Percentiles rank a stretch among this genome's conserved stretches.
Conservation (phyloP, 2,329 filamentous ascomycete species). For the Ilyonectria robusta region DNA sequence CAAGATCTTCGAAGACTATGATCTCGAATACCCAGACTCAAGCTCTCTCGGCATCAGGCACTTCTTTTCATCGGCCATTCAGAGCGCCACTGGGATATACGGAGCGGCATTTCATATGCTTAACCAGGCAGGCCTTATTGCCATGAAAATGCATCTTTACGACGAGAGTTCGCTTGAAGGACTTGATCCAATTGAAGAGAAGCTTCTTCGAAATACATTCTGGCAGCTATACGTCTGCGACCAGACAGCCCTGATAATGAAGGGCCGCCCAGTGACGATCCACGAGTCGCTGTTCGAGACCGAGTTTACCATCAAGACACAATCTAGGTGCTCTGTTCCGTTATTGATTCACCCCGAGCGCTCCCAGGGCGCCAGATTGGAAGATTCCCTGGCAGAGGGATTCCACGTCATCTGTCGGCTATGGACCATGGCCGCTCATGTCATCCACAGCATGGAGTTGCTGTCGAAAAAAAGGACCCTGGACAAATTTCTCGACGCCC, state of each 20-base stretch:
- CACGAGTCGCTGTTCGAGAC: conserved; percentile 13
- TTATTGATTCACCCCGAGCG: no score
- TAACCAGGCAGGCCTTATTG: conserved; percentile 16
- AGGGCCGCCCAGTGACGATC: conserved; percentile 9
- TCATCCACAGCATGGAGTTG: no score
- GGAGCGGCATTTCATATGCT: conserved; percentile 26
- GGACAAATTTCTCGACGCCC: no score
- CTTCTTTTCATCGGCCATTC: conserved; percentile 19
- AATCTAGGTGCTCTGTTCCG: no score
- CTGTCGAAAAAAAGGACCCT: no score
- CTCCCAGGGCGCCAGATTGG: no score
- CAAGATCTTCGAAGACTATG: conserved; percentile 21
- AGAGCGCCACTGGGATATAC: conserved; percentile 7
- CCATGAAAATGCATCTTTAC: conserved; percentile 16
- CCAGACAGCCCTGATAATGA: conserved; percentile 10
- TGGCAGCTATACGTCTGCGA: conserved; percentile 25
- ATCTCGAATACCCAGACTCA: conserved; percentile 24
- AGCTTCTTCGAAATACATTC: conserved; percentile 13
- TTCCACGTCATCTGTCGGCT: no score
- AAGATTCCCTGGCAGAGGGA: no score
- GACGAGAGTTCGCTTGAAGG: background rate
- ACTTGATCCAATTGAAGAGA: conserved; percentile 1
- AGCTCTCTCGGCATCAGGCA: conserved; percentile 20
- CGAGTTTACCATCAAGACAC: background rate
- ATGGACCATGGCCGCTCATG: no score